phyloP scores from a whole-genome alignment of 768 basidiomycete species.

The Russula sp. region DNA sequence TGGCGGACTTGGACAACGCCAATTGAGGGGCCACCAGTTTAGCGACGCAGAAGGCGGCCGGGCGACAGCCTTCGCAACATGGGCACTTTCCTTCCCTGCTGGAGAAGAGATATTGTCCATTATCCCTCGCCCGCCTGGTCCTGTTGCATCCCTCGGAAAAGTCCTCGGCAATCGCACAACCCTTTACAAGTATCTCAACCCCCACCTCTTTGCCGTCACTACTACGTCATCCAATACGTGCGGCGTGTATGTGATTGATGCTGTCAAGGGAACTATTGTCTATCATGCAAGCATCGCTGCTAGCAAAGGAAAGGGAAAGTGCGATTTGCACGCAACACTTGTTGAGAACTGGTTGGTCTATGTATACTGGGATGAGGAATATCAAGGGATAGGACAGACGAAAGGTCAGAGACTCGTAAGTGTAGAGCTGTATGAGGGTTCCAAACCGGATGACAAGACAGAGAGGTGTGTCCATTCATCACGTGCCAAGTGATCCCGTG shows the following conservation, averaged over 20 bases:
- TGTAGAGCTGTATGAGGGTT: conserved; percentile 87
- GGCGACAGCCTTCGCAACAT: conserved; percentile 54
- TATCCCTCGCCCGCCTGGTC: conserved; percentile 42
- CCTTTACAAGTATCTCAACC: conserved; percentile 92
- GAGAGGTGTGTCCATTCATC: conserved; percentile 44
- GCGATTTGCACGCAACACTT: conserved; percentile 64
- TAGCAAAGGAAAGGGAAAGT: conserved; percentile 34
- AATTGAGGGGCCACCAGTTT: conserved; percentile 55
- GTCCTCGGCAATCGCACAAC: conserved; percentile 85
- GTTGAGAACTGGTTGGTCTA: conserved; percentile 94
- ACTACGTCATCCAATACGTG: conserved; percentile 44
- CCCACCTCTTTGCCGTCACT: conserved; percentile 61
- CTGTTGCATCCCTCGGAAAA: conserved; percentile 73
- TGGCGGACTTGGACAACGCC: conserved; percentile 36
- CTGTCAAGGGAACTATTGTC: conserved; percentile 66
- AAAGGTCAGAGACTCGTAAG: conserved; percentile 72
- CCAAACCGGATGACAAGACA: conserved; percentile 57
- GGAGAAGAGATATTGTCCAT: conserved; percentile 54
- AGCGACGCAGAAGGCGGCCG: conserved; percentile 36
- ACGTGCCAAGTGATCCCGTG: not conserved
- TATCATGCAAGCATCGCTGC: conserved; percentile 58
- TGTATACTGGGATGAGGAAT: conserved; percentile 67
- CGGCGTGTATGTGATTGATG: conserved; percentile 74
- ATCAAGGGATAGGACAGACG: conserved; percentile 39
- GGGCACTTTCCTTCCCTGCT: conserved; percentile 53